These are phyloP conservation scores for Austroboletus olivaceoglutinosus DNA, from an alignment of 1,284 basidiomycete species.

Conservation along the genomic window DNA sequence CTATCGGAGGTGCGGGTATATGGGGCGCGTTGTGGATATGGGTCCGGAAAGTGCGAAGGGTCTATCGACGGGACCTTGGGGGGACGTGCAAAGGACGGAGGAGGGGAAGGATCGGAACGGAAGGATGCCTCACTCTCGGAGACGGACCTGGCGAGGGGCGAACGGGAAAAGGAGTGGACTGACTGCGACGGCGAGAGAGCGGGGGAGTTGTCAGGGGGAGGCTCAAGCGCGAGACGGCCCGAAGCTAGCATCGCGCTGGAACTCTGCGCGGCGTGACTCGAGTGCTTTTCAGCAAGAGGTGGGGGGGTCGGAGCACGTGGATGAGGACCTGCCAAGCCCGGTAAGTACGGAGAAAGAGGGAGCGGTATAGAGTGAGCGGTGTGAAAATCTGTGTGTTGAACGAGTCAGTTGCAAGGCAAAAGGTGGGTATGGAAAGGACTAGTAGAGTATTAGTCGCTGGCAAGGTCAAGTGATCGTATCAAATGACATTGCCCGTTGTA, in stretches of 20 bases:
- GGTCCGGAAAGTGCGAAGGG: conserved; percentile 59
- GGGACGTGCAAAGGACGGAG: conserved; percentile 44
- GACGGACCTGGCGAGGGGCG: conserved; percentile 34
- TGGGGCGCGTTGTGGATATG: conserved; percentile 38
- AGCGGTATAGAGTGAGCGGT: conserved; percentile 30
- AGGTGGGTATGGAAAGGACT: not conserved
- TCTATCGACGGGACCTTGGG: conserved; percentile 50
- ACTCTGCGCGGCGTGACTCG: conserved; percentile 7
- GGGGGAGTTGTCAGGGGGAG: conserved; percentile 4
- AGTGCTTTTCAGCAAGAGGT: conserved; percentile 19
- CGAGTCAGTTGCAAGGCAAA: conserved; percentile 16
- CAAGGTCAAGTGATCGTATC: conserved; percentile 13
- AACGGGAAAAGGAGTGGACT: conserved; percentile 23
- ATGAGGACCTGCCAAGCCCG: conserved; percentile 28
- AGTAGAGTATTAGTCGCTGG: conserved; percentile 2
- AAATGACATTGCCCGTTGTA: conserved; percentile 25
- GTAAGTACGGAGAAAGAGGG: conserved; percentile 35
- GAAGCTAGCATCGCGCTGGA: conserved; percentile 21
- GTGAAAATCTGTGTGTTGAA: conserved; percentile 29
- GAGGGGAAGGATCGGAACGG: conserved; percentile 38
- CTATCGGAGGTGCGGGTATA: conserved; percentile 34
- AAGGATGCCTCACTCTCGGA: conserved; percentile 41
- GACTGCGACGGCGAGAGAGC: conserved; percentile 16
- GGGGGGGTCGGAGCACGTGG: conserved; percentile 34
- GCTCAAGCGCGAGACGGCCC: conserved; percentile 12